phyloP scores from a whole-genome alignment of 148 eudicot genomes.

The Camellia japonica region DNA sequence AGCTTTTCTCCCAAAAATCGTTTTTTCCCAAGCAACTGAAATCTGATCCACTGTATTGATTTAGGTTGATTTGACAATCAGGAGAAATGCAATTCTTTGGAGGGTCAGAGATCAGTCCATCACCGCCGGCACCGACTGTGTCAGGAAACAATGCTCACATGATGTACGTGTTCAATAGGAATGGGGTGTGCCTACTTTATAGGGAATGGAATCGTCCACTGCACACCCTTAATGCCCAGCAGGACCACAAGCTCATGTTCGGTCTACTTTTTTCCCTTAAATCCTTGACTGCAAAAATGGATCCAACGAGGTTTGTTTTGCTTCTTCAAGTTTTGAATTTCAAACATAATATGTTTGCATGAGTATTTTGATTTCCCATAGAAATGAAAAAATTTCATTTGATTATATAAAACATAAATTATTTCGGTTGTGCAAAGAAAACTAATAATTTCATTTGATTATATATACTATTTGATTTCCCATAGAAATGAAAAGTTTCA shows the following conservation, averaged over 20 bases:
- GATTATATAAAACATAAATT: background rate
- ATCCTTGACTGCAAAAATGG: slow-evolving; percentile 93
- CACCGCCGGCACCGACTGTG: slow-evolving; percentile 80
- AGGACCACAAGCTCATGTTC: slow-evolving; percentile 95
- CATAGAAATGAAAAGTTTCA: background rate
- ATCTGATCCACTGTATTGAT: background rate
- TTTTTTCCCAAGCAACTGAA: background rate
- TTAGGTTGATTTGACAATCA: background rate
- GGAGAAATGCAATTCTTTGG: slow-evolving; percentile 78
- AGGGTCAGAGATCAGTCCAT: slow-evolving; percentile 83
- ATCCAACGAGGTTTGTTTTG: slow-evolving; percentile 60
- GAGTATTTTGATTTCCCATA: background rate
- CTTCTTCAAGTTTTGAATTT: background rate
- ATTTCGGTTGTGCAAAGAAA: too few relatives aligned
- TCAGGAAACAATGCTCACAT: slow-evolving; percentile 84
- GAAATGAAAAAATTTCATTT: background rate
- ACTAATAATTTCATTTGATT: too few relatives aligned
- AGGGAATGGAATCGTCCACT: slow-evolving; percentile 91
- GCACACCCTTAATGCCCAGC: slow-evolving; percentile 62
- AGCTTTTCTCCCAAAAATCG: background rate
- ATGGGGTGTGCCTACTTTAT: slow-evolving; percentile 76
- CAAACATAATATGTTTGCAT: background rate
- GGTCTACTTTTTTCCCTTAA: slow-evolving; percentile 88
- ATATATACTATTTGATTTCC: background rate
- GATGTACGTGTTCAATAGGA: slow-evolving; percentile 83